Base-by-base conservation (phyloP, 805 yeast genomes). In the Lachancea meyersii region DNA sequence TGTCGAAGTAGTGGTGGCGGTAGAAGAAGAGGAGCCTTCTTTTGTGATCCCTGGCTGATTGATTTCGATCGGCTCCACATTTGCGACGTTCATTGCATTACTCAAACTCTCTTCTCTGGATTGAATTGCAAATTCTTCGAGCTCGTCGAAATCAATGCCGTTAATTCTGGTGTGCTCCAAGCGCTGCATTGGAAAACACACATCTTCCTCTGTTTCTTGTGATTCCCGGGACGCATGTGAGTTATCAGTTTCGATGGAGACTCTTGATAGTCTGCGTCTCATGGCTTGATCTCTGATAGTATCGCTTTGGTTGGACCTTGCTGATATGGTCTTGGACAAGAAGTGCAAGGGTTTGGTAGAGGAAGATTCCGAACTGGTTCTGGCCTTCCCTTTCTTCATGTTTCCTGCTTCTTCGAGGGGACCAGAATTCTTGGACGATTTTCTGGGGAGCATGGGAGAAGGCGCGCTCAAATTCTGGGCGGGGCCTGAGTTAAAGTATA, bases 171-270 rank as follows among this genome's bases (percentile, higher is more conserved):
- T 69, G 44, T 74, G 77, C 47, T 82, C 82, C 40, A 54, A 57
- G 3, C 85, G 80, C 38, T 79, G 68, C 86, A 87, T 82, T 2
- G 97, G 97, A 65, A 89, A 89, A 70, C 97, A 91, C 35, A 91
- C 98, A 73, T 91, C 97, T 59, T 87, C 96, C 57, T 91, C 97
- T 0, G 96, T 87, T 58, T 88, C 96, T 53, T 86, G 95, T 3
- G 89, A 80, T 16, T 80, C 78, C 50, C 87, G 71, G 8, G 91
- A 82, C 1, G 80, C 84, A 52, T 78, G 85, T 1, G 89, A 82
- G 52, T 76, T 82, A 50, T 83, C 91, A 47, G 79, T 75, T 53
- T 81, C 87, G 11, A 60, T 44, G 3, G 68, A 63, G 7, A 62
- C 57, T 38, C 67, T 55, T 2, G 63, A 54, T 43, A 58, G 30